These are phyloP conservation scores for Globisporangium iwayamae DNA, from an alignment of 352 stramenopile genomes.

Conservation along the genomic window DNA sequence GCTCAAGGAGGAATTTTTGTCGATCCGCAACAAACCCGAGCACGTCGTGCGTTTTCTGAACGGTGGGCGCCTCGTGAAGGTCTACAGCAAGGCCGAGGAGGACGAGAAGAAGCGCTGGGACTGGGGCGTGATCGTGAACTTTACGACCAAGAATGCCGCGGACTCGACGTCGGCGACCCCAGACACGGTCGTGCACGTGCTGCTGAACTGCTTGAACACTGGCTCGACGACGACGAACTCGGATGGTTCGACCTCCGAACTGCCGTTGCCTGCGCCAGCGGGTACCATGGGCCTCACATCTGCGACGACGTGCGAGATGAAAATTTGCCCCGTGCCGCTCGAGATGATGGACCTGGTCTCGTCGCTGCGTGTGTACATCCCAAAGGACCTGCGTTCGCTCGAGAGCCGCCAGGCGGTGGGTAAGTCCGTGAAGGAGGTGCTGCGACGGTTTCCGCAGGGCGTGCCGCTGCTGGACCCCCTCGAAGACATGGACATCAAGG, in stretches of 20 bases:
- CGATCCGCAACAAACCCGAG: constrained; percentile 90
- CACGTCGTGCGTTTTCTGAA: constrained; percentile 94
- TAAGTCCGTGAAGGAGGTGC: constrained; percentile 77
- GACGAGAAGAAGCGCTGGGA: constrained; percentile 64
- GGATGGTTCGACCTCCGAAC: constrained; percentile 25
- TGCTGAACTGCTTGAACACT: constrained; percentile 66
- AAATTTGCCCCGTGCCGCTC: constrained; percentile 80
- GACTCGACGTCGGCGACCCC: constrained; percentile 58
- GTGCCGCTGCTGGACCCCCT: constrained; percentile 92
- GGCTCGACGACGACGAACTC: constrained; percentile 23
- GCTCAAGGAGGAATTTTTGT: constrained; percentile 90
- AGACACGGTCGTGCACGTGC: constrained; percentile 73
- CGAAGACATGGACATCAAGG: constrained; percentile 94
- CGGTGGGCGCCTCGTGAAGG: constrained; percentile 87
- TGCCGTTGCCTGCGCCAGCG: constrained; percentile 54
- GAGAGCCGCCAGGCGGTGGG: constrained; percentile 72
- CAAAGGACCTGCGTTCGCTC: constrained; percentile 71
- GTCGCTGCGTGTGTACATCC: constrained; percentile 82
- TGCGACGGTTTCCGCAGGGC: constrained; percentile 74
- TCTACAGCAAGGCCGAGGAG: constrained; percentile 62
- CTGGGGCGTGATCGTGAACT: constrained; percentile 85
- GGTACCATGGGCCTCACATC: constrained; percentile 55
- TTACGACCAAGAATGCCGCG: constrained; percentile 72
- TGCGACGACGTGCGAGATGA: constrained; percentile 64
- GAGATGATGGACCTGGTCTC: constrained; percentile 76